Evolutionary conservation across 2,329 filamentous ascomycete species (phyloP).

Genomic region (Neurospora sp.): DNA sequence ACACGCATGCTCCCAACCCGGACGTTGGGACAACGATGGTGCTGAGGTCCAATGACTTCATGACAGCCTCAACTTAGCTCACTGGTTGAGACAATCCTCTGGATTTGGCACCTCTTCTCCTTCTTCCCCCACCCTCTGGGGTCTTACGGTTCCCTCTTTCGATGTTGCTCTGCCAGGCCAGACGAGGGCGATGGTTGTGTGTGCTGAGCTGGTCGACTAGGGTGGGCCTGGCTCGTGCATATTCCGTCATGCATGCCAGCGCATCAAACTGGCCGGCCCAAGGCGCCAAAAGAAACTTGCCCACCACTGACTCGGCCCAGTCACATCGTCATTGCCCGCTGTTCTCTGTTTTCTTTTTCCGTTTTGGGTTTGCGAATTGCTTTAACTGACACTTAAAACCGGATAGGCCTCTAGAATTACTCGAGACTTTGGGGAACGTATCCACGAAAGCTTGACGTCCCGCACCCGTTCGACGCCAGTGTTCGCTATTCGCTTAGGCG

Average conservation of each 20-base stretch:
- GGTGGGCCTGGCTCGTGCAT: slow-evolving; percentile 42
- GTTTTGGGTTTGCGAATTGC: neutral
- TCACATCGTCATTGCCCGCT: slow-evolving; percentile 21
- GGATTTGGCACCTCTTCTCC: slow-evolving; percentile 1
- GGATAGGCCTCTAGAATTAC: neutral
- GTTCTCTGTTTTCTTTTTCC: neutral
- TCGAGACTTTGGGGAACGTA: neutral
- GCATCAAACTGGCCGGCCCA: slow-evolving; percentile 37
- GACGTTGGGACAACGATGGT: neutral
- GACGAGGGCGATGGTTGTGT: slow-evolving; percentile 12
- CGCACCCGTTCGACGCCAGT: neutral
- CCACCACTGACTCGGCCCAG: slow-evolving; percentile 22
- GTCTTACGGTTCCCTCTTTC: slow-evolving; percentile 9
- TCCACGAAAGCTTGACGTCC: neutral
- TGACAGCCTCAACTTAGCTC: slow-evolving; percentile 6
- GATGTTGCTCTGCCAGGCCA: slow-evolving; percentile 14
- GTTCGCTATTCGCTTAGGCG: neutral
- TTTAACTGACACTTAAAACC: neutral
- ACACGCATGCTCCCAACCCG: neutral
- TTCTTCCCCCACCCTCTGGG: neutral
- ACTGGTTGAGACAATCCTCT: slow-evolving; percentile 4
- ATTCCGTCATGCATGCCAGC: slow-evolving; percentile 52
- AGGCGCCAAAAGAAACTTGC: slow-evolving; percentile 30
- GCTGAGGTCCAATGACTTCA: neutral
- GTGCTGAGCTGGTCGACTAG: slow-evolving; percentile 34